phyloP scores from a whole-genome alignment of 202 grass and related monocot species.

The Brachypodium distachyon region DNA sequence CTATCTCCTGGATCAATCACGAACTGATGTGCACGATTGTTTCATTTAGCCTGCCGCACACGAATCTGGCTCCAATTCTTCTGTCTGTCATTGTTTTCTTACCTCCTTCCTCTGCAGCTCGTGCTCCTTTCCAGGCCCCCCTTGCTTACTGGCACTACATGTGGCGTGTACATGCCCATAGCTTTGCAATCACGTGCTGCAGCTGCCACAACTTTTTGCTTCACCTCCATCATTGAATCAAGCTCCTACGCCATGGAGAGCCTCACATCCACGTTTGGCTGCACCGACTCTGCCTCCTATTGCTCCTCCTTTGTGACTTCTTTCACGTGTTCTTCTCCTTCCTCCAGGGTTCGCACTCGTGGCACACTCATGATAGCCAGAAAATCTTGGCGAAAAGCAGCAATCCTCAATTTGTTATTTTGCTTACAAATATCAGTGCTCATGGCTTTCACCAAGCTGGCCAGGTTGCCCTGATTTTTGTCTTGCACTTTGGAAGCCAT shows the following conservation, averaged over 20 bases:
- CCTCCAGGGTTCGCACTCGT: no score
- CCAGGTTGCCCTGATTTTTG: no score
- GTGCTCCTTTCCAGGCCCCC: background rate
- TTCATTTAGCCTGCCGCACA: background rate
- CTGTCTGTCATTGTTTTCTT: background rate
- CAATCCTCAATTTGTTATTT: no score
- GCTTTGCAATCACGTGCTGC: background rate
- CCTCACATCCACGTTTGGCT: background rate
- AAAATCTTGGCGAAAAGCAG: no score
- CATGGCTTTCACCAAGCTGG: no score
- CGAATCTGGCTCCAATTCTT: background rate
- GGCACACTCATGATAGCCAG: no score
- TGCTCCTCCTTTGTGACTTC: background rate
- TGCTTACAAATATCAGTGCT: no score
- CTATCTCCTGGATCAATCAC: background rate
- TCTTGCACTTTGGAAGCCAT: no score
- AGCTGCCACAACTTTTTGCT: background rate
- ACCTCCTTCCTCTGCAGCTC: background rate
- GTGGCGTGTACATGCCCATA: background rate
- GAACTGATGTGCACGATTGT: background rate
- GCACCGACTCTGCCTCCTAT: background rate
- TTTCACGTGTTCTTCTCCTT: no score
- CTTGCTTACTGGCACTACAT: background rate
- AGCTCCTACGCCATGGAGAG: background rate
- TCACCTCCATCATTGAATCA: background rate